phyloP scores from a whole-genome alignment of 78 protist genomes.

The Chrysochromulina tobinii region DNA sequence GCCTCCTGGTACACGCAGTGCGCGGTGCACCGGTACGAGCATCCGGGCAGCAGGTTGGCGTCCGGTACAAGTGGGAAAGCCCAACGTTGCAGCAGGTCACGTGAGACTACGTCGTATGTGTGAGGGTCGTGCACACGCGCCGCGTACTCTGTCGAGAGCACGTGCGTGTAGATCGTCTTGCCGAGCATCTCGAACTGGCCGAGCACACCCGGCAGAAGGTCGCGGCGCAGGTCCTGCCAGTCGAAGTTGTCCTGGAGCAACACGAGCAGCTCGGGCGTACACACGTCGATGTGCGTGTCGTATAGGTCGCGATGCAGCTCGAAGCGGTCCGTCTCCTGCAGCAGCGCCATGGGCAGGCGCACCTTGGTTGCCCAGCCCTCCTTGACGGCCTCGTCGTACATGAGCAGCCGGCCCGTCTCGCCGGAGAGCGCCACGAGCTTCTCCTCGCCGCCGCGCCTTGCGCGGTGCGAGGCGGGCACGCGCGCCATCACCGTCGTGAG shows the following conservation, averaged over 20 bases:
- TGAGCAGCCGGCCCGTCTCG: conserved; percentile 49
- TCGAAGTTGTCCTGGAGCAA: conserved; percentile 37
- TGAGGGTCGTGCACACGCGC: background rate
- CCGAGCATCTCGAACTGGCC: conserved; percentile 30
- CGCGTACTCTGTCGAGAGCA: background rate
- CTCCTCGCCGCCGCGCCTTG: conserved; percentile 46
- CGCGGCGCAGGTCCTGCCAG: conserved; percentile 23
- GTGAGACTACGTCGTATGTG: background rate
- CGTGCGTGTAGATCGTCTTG: conserved; percentile 20
- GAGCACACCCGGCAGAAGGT: background rate
- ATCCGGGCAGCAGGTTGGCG: conserved; percentile 34
- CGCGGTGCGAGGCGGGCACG: conserved; percentile 50
- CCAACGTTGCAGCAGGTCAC: conserved; percentile 27
- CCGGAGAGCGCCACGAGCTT: conserved; percentile 35
- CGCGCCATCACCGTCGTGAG: conserved; percentile 71
- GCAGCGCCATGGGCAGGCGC: background rate
- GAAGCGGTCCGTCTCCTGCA: background rate
- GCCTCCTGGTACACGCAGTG: background rate
- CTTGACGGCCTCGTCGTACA: background rate
- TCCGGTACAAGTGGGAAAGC: conserved; percentile 37
- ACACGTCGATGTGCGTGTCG: conserved; percentile 74
- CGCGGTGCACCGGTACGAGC: background rate
- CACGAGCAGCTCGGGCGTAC: conserved; percentile 73
- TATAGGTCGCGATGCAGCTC: conserved; percentile 55
- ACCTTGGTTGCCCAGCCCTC: background rate